Evolutionary conservation across 345 rosid genomes (phyloP).

Genomic region (Ceriops tagal): DNA sequence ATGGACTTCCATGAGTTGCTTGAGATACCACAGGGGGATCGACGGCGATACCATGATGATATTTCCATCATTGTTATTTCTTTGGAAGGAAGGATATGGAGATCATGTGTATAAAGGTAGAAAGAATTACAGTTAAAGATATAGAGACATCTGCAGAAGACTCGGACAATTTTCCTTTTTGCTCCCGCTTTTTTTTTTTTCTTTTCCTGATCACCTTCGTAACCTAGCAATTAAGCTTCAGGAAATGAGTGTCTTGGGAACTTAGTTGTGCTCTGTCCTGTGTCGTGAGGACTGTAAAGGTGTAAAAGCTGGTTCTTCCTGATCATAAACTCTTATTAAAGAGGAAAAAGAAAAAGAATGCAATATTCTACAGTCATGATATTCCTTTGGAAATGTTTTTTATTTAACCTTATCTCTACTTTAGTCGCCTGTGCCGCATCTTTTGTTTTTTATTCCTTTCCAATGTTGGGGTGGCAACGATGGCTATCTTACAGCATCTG

Average conservation of each 20-base stretch:
- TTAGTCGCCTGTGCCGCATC: not conserved
- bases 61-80: conserved; percentile 84
- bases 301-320: conserved; percentile 40
- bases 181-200: conserved; percentile 5
- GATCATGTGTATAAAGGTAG: conserved; percentile 75
- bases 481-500: conserved; percentile 17
- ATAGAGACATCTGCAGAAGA: conserved; percentile 23
- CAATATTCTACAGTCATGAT: conserved; percentile 33
- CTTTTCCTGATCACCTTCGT: conserved; percentile 35
- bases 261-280: conserved; percentile 20
- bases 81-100: conserved; percentile 94
- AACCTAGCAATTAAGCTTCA: conserved; percentile 30
- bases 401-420: not conserved
- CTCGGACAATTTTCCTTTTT: conserved; percentile 29
- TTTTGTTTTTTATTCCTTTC: not conserved
- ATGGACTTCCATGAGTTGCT: conserved; percentile 86
- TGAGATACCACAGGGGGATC: conserved; percentile 88
- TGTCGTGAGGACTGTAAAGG: conserved; percentile 42
- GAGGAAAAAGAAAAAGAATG: conserved; percentile 10
- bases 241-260: conserved; percentile 16
- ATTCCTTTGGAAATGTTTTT: conserved; percentile 23
- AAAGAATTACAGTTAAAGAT: conserved; percentile 13
- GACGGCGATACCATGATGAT: conserved; percentile 90
- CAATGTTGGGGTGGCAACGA: conserved; percentile 3
- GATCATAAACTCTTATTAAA: conserved; percentile 28